Base-by-base conservation (phyloP, 2,329 filamentous ascomycete species). In the Phyllosticta capitalensis region DNA sequence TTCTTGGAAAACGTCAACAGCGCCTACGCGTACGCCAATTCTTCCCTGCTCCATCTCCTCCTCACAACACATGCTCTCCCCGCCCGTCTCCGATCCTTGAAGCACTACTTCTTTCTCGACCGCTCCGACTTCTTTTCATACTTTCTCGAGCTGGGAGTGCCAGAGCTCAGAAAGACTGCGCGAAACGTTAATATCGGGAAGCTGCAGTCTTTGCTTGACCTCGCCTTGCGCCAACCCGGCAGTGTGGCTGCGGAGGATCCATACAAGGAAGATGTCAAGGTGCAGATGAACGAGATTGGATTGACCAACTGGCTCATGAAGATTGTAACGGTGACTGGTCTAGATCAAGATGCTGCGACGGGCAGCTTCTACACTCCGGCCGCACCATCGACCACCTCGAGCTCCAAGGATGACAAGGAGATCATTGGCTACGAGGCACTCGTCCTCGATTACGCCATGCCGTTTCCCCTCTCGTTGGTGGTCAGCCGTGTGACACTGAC, bases 91-190 rank as follows among this genome's bases (percentile, higher is more conserved):
- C 85, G 88, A 52, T 97, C 92, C 14, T 79, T 99, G 48, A 99
- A 99, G 72, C 94, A 99, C 74, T 99, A 99, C 77, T 99, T 97
- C 78, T 99, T 99, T 79, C 85, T 99, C 63, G 92, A 97, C 67
- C 88, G 92, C 9, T 96, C 94, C 33, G 94, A 99, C 72, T 99
- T 96, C 77, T 97, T 99, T 74, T 91, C 91, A 2, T 95, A 97
- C 74, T 99, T 99, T 72, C 85, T 99, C 61, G 94, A 99, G 70
- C 84, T 99, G 20, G 86, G 90, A 58, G 81, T 88, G 28, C 92
- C 91, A 1, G 94, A 99, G 74, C 80, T 99, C 61, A 88, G 90
- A 67, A 96, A 96, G 71, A 87, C 89, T 30, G 89, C 92, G 61
- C 90, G 90, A 70, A 82, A 82, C 58, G 91, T 97, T 73, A 99